phyloP scores from a whole-genome alignment of 768 basidiomycete genomes.

The Tricholoma sp. region DNA sequence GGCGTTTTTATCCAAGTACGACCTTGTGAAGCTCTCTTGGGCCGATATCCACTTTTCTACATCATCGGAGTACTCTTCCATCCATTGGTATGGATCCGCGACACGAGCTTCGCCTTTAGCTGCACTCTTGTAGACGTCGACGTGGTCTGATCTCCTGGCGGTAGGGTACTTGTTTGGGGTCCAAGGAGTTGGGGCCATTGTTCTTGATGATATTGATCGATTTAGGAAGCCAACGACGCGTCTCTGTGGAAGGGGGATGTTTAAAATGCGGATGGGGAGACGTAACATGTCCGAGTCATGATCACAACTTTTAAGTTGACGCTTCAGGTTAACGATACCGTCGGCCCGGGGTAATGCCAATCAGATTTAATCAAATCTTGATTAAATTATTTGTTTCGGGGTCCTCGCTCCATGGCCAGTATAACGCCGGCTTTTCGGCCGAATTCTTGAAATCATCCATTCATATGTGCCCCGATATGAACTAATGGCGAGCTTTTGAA shows the following conservation, averaged over 20 bases:
- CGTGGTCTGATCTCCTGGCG: conserved; percentile 59
- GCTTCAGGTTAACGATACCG: not conserved
- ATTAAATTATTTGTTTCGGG: conserved; percentile 6
- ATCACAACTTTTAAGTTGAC: not conserved
- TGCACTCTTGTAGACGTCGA: conserved; percentile 66
- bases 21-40: conserved; percentile 54
- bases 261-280: conserved; percentile 11
- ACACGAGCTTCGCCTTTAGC: conserved; percentile 57
- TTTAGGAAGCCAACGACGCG: conserved; percentile 21
- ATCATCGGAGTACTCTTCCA: conserved; percentile 60
- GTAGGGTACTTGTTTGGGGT: conserved; percentile 54
- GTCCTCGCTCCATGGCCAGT: conserved; percentile 5
- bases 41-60: conserved; percentile 59
- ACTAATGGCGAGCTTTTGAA: not conserved
- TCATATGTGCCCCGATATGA: not conserved
- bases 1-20: conserved; percentile 59
- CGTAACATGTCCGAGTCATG: conserved; percentile 17
- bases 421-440: too few species aligned
- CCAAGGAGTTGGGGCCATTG: conserved; percentile 45
- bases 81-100: conserved; percentile 70
- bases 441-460: not conserved
- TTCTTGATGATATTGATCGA: conserved; percentile 20
- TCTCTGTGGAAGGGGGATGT: conserved; percentile 8
- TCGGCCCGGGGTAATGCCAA: not conserved
- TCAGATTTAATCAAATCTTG: conserved; percentile 2